Base-by-base conservation (phyloP, 768 basidiomycete genomes). In the Trametes punicea region DNA sequence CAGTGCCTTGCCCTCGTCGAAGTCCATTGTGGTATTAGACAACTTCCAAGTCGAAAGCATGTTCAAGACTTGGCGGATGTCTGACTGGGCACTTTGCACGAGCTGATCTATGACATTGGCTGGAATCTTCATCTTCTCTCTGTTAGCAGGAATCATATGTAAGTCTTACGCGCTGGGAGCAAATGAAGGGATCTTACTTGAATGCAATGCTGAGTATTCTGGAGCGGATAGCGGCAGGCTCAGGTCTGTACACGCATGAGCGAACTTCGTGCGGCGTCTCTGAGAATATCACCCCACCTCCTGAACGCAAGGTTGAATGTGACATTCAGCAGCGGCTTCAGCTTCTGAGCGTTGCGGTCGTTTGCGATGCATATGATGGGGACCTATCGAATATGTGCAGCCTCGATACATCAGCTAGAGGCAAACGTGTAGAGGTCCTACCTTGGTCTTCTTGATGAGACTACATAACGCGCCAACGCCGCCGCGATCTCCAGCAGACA, bases 281-380 rank as follows among this genome's bases (percentile, higher is more conserved):
- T n/a, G n/a, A n/a, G n/a, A n/a, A n/a, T n/a, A n/a, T n/a, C n/a
- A n/a, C n/a, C 81, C 9, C 38, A 95, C 93, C 86, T 86, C 48
- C 76, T 77, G 77, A 96, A 99, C 0, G 83, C 61, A 64, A 98
- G 75, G 56, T 77, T 81, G 68, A 80, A 96, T 1, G 91, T 87
- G 1, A 86, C 90, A 6, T 69, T 67, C 53, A 77, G 68, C 8
- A 99, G 73, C 0, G 97, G 95, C 70, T 92, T 98, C 67, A 99
- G 80, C 71, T 99, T 99, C 62, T 84, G 89, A n/a, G 84, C 84
- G 1, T 78, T 77, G 21, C 81, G 76, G 66, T 99, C 97, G 64
- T 99, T 99, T 30, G 94, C 95, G 58, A 99, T 98, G 64, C 96
- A 94, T 30, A 99, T 97, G 61, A 99, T 92, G 0, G 97, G 97